These are phyloP conservation scores for Pseudopyrenochaeta lycopersici DNA, from an alignment of 2,329 filamentous ascomycete genomes.

Conservation along the genomic window DNA sequence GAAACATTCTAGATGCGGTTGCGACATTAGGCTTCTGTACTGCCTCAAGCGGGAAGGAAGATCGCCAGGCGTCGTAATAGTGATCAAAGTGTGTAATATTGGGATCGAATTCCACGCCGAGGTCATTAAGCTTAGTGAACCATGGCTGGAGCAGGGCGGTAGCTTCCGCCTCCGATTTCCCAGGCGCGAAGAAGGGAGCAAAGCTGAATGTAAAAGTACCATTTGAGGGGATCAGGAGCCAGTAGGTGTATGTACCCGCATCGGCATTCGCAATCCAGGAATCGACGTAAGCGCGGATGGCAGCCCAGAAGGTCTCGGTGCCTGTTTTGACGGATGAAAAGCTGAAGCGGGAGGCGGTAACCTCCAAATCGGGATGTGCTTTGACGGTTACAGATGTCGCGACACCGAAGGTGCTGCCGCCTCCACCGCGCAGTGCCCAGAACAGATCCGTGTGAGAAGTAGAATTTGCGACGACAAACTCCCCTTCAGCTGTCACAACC, in stretches of 20 bases:
- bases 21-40: conserved; percentile 45
- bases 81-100: conserved; percentile 45
- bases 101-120: conserved; percentile 42
- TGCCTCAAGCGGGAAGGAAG: conserved; percentile 46
- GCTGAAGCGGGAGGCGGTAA: conserved; percentile 41
- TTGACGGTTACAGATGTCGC: conserved; percentile 46
- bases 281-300: conserved; percentile 39
- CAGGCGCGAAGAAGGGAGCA: conserved; percentile 46
- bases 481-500: conserved; percentile 43
- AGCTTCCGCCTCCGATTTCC: conserved; percentile 41
- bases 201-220: conserved; percentile 45
- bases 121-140: conserved; percentile 38
- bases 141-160: conserved; percentile 42
- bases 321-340: conserved; percentile 42
- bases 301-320: conserved; percentile 48
- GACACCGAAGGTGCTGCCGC: conserved; percentile 46
- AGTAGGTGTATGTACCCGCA: conserved; percentile 47
- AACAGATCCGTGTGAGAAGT: conserved; percentile 44
- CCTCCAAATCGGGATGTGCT: conserved; percentile 44
- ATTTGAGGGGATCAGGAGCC: conserved; percentile 42
- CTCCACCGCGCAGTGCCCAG: conserved; percentile 48
- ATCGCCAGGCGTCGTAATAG: conserved; percentile 44
- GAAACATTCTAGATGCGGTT: conserved; percentile 45
- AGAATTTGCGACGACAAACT: conserved; percentile 40
- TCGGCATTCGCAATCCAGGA: conserved; percentile 48